A percentile compares a stretch with the other conserved stretches of the same genome.
These are phyloP conservation scores for Sergeia podlipaevii DNA, from an alignment of 208 protist genomes.

Conservation along the genomic window DNA sequence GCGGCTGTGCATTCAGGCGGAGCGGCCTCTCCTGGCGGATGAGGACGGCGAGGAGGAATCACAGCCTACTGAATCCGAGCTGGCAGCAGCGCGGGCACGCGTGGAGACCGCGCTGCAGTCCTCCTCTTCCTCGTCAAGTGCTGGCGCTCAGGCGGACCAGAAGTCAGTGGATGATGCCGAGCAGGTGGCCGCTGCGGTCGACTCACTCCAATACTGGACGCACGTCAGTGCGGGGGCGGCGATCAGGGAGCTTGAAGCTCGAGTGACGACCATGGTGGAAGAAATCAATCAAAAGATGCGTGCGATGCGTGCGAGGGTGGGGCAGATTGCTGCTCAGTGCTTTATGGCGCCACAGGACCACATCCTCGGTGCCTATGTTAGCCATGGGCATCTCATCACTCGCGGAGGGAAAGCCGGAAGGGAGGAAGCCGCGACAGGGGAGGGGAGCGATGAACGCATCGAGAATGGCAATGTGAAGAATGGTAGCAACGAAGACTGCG, in stretches of 20 bases:
- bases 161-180: too few relatives aligned
- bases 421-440: not conserved
- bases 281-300: too few relatives aligned
- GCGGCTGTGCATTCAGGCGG: too few relatives aligned
- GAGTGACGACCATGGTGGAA: too few relatives aligned
- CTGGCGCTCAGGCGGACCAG: too few relatives aligned
- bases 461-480: not conserved
- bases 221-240: too few relatives aligned
- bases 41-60: too few relatives aligned
- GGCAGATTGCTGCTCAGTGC: not conserved
- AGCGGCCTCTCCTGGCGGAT: not conserved
- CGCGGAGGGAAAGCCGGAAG: not conserved
- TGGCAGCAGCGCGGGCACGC: not conserved
- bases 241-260: too few relatives aligned
- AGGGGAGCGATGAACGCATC: not conserved
- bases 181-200: too few relatives aligned
- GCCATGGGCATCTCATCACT: not conserved
- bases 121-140: too few relatives aligned
- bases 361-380: not conserved
- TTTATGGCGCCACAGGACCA: conserved; percentile 3
- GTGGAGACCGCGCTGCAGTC: not conserved
- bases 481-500: conserved; percentile 8
- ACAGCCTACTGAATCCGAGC: too few relatives aligned
- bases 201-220: too few relatives aligned
- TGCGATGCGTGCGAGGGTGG: not conserved